Evolutionary conservation across 208 protist species (phyloP).

Genomic region (Herpetomonas tarakana): DNA sequence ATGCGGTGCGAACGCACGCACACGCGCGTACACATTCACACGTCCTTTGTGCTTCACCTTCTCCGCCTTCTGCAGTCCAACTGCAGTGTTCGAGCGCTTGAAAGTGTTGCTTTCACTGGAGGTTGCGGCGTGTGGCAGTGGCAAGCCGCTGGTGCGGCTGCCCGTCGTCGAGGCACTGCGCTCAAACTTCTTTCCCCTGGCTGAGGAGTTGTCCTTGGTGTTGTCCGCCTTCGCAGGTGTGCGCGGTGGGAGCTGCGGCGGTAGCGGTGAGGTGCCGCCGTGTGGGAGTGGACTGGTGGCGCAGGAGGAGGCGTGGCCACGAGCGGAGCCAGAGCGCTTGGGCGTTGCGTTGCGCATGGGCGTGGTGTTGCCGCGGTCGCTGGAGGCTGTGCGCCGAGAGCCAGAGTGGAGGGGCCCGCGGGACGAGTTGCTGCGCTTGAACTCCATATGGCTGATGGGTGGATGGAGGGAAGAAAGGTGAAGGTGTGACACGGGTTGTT

Average conservation of each 20-base stretch:
- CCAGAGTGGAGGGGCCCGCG: slow-evolving; percentile 28
- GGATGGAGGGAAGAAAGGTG: slow-evolving; percentile 1
- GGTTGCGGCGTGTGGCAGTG: too few relatives aligned
- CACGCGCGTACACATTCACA: slow-evolving; percentile 84
- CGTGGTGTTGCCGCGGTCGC: slow-evolving; percentile 5
- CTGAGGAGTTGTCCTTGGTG: neutral
- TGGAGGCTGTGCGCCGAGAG: slow-evolving; percentile 9
- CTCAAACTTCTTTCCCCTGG: slow-evolving; percentile 16
- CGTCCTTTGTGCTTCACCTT: slow-evolving; percentile 47
- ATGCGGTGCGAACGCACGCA: slow-evolving; percentile 64
- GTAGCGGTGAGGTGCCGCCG: slow-evolving; percentile 1
- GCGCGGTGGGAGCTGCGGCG: slow-evolving; percentile 1
- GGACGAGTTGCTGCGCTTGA: slow-evolving; percentile 69
- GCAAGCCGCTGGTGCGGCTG: slow-evolving; percentile 8
- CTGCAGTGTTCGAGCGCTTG: slow-evolving; percentile 51
- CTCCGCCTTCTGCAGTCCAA: slow-evolving; percentile 39
- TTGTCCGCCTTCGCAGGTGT: slow-evolving; percentile 1
- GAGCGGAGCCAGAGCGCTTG: slow-evolving; percentile 11
- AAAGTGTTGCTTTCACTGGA: slow-evolving; percentile 21
- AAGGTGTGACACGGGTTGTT: neutral
- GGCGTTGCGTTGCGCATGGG: slow-evolving; percentile 14
- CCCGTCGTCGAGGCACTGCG: slow-evolving; percentile 30
- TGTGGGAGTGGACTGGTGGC: slow-evolving; percentile 5
- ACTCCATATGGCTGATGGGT: slow-evolving; percentile 39
- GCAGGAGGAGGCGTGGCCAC: neutral